Evolutionary conservation across 2,329 filamentous ascomycete genomes (phyloP), one percentile per base, ranked within the genome.

Genomic region (Verticillium dahliae): DNA sequence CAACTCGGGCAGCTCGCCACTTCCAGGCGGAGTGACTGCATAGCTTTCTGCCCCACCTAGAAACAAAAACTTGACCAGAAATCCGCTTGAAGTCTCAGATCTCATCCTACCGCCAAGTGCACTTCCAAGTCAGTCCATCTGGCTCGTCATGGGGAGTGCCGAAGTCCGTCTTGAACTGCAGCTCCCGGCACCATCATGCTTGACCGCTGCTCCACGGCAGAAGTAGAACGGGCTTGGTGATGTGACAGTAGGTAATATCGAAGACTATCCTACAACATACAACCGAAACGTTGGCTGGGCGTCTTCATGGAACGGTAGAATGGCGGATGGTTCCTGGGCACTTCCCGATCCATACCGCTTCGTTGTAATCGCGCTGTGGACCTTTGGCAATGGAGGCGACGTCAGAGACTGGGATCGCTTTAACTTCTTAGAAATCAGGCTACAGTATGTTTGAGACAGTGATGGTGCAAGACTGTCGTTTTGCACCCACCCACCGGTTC

Each of bases 321-420:
- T 85, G 7, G 72, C 73, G 0, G 75, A 80, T 10, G 81, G 81
- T 7, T 74, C 68, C 0, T 82, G 80, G 63, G 82, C 76, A 2
- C 78, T 80, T 0, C 72, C 76, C 0, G 83, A 82, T 3, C 66
- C 68, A 22, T 85, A 86, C 69, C 78, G 77, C 67, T 72, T 85
- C 56, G 72, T 63, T 11, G 52, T 64, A 10, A 65, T 57, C 22
- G 65, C 64, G 10, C 33, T 68, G 22, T 59, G 65, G 54, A 62
- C 65, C n/a, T 60, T 60, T 31, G 65, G 63, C 31, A 56, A 68
- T 31, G 57, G 60, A 22, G 37, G n/a, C 27, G 10, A 59, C 6
- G 58, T 59, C 4, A 61, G 61, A 31, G 62, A 65, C 27, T 68
- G 63, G 63, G 66, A 67, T 34, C 68, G 73, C 0, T 69, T 69